phyloP scores from a whole-genome alignment of 2,329 filamentous ascomycete genomes.

The Cladosporium velox region DNA sequence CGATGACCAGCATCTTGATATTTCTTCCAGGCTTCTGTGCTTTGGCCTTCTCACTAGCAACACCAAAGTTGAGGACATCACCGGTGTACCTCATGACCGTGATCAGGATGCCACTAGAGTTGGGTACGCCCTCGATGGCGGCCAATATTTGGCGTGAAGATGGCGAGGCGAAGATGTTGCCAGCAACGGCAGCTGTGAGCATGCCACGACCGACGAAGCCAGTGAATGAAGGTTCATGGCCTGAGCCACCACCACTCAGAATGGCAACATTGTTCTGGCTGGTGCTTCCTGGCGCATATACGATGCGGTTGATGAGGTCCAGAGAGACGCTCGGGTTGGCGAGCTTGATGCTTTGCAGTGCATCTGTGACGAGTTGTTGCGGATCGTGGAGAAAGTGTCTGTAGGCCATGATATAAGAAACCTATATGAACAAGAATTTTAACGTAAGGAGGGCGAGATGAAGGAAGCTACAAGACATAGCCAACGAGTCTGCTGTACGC shows the following conservation, averaged over 20 bases:
- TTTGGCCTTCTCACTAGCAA: constrained; percentile 91
- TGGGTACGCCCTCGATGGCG: constrained; percentile 72
- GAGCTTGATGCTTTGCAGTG: constrained; percentile 74
- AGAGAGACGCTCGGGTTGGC: constrained; percentile 82
- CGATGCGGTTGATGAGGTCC: constrained; percentile 76
- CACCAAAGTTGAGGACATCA: constrained; percentile 81
- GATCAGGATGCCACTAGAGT: constrained; percentile 75
- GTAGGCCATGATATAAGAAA: not conserved
- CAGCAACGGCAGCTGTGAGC: constrained; percentile 78
- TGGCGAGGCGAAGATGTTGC: constrained; percentile 83
- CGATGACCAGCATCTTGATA: constrained; percentile 88
- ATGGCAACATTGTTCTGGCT: constrained; percentile 68
- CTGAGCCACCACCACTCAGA: constrained; percentile 83
- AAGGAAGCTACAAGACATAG: no score
- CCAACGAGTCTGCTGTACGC: no score
- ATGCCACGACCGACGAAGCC: constrained; percentile 81
- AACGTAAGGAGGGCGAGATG: no score
- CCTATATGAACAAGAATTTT: not conserved
- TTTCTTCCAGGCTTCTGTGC: constrained; percentile 64
- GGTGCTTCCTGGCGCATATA: constrained; percentile 69
- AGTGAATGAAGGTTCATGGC: constrained; percentile 86
- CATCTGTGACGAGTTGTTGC: constrained; percentile 72
- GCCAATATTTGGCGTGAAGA: constrained; percentile 78
- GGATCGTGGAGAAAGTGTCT: constrained; percentile 92
- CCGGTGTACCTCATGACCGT: constrained; percentile 76